Evolutionary conservation across 2,329 filamentous ascomycete species (phyloP).

Genomic region (Nannizziopsis arthrosporioides): DNA sequence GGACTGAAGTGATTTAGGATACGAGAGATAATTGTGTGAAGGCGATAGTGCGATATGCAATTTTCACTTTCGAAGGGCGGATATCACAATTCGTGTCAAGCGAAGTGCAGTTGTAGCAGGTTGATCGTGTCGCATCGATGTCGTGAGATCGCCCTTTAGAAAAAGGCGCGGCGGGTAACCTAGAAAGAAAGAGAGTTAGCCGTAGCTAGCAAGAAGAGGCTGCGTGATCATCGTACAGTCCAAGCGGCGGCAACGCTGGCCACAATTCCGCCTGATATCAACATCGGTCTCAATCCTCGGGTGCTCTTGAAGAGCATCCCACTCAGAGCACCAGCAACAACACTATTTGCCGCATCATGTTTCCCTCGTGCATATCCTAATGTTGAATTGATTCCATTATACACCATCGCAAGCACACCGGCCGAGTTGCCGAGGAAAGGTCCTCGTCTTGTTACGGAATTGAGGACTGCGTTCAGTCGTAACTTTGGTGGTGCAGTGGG

Average conservation of each 20-base stretch:
- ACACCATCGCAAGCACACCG: constrained; percentile 88
- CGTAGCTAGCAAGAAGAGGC: constrained; percentile 7
- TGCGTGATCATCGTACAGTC: constrained; percentile 56
- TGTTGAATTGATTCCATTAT: constrained; percentile 83
- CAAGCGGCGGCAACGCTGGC: constrained; percentile 73
- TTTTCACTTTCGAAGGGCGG: neutral
- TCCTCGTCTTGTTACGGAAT: constrained; percentile 82
- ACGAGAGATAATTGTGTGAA: neutral
- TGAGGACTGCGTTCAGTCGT: constrained; percentile 84
- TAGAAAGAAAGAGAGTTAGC: constrained; percentile 21
- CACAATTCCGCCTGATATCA: constrained; percentile 85
- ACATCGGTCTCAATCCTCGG: constrained; percentile 76
- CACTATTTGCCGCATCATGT: constrained; percentile 82
- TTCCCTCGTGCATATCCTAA: constrained; percentile 69
- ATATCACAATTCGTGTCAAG: neutral
- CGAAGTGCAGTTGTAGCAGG: neutral
- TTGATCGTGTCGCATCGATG: constrained; percentile 8
- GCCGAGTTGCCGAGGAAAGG: constrained; percentile 95
- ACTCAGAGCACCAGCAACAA: constrained; percentile 72
- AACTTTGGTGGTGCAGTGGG: constrained; percentile 73
- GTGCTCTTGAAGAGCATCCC: constrained; percentile 97
- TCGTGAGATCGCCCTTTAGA: constrained; percentile 26
- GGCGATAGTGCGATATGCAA: neutral
- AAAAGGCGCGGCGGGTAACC: constrained; percentile 42
- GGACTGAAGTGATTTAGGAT: neutral